Evolutionary conservation across 108 stramenopile genomes (phyloP).

Genomic region (Skeletonema tropicum): DNA sequence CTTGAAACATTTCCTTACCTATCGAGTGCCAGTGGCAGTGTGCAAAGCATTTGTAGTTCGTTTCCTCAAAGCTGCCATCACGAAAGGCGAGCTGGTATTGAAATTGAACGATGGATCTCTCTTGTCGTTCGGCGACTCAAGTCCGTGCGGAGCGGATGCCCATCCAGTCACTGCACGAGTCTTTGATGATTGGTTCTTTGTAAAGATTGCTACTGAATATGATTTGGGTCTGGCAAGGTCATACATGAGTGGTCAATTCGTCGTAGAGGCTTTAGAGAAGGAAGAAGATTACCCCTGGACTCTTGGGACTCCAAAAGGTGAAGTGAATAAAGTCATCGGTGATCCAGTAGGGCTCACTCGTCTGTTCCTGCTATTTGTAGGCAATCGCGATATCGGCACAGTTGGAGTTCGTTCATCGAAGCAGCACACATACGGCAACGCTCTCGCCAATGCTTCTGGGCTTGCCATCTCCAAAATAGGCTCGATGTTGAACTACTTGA

Average conservation of each 20-base stretch:
- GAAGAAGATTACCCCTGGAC: slow-evolving; percentile 61
- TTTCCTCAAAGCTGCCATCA: slow-evolving; percentile 72
- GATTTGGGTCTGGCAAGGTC: slow-evolving; percentile 92
- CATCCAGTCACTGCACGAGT: slow-evolving; percentile 79
- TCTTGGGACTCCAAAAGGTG: slow-evolving; percentile 41
- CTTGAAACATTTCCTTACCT: slow-evolving; percentile 52
- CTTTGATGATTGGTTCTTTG: slow-evolving; percentile 94
- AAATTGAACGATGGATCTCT: slow-evolving; percentile 78
- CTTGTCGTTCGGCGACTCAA: slow-evolving; percentile 72
- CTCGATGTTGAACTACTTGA: slow-evolving; percentile 80
- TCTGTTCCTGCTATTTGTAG: slow-evolving; percentile 85
- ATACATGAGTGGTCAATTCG: slow-evolving; percentile 91
- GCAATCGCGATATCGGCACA: slow-evolving; percentile 73
- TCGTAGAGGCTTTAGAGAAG: slow-evolving; percentile 67
- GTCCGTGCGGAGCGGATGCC: slow-evolving; percentile 55
- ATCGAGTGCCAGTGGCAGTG: slow-evolving; percentile 68
- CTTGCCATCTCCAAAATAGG: slow-evolving; percentile 87
- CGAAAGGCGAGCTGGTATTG: slow-evolving; percentile 61
- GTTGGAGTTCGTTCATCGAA: slow-evolving; percentile 55
- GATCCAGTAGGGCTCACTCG: slow-evolving; percentile 83
- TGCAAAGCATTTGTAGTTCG: slow-evolving; percentile 61
- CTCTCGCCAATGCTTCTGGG: slow-evolving; percentile 72
- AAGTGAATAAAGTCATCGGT: slow-evolving; percentile 68
- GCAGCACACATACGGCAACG: slow-evolving; percentile 63
- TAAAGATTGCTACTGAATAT: slow-evolving; percentile 88